Base-by-base conservation (phyloP, 129 eudicot genomes). In the Flaveria brownii region DNA sequence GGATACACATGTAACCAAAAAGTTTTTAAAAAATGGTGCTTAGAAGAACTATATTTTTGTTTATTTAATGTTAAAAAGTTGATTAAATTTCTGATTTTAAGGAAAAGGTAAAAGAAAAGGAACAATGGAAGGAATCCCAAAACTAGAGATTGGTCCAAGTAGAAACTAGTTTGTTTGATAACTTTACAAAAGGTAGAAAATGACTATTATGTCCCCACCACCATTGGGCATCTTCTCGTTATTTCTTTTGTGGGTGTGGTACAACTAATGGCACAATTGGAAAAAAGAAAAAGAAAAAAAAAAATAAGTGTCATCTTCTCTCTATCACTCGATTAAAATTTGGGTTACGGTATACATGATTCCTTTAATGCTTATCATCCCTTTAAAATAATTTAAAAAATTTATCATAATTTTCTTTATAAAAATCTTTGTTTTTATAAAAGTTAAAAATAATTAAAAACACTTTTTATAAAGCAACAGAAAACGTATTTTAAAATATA, bases 141-240 rank as follows among this genome's bases (percentile, higher is more conserved):
- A 69, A n/a, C 76, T 71, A 64, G 56, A 78, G 84, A 68, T 25
- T 28, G 82, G 81, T 78, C 91, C 91, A 87, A 82, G 80, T 70
- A 82, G 68, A 82, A 86, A 70, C 71, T 72, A 76, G 64, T 63
- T 64, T 56, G 69, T 74, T 80, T 65, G 33, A 28, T 23, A 70
- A 77, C 67, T 73, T 77, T 69, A 14, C n/a, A 63, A 76, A 76
- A 80, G 72, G 45, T 47, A 69, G 83, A 80, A 72, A 86, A 54
- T 77, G 84, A 83, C 79, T 69, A 50, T 2, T 77, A 23, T 59
- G 77, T 80, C 85, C 82, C 85, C 81, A 79, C 79, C 80, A 80
- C 70, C 57, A 73, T 45, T 80, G 50, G 70, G 69, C 70, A 68
- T 80, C 79, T 74, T 75, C 45, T 72, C 56, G 49, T 81, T 51